Conservation (phyloP, 176 grass and related monocot species). For the Oryza rufipogon region DNA sequence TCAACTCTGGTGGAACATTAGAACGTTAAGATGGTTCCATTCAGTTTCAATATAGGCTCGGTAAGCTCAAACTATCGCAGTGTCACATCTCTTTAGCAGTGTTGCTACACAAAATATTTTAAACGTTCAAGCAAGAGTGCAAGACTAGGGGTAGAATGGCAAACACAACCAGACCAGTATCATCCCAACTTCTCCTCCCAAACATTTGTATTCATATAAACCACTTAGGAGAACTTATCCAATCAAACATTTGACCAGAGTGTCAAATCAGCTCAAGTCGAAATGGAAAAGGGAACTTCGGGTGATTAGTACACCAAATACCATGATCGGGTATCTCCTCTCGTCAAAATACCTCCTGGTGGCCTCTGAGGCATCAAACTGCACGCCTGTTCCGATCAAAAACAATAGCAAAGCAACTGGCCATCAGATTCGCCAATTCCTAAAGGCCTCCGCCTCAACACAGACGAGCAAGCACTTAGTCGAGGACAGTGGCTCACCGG, state of each 20-base stretch:
- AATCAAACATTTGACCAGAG: constrained; percentile 11
- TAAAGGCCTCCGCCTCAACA: not conserved
- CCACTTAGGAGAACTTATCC: not conserved
- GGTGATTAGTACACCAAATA: constrained; percentile 36
- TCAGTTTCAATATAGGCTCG: not conserved
- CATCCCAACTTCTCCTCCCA: not conserved
- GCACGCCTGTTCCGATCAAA: constrained; percentile 49
- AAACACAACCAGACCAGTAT: not conserved
- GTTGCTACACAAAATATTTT: not conserved
- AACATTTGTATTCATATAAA: not conserved
- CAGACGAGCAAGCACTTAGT: not conserved
- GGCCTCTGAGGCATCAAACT: constrained; percentile 75
- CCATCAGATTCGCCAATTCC: not conserved
- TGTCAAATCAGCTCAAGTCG: not conserved
- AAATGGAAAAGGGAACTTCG: constrained; percentile 20
- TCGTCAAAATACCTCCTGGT: constrained; percentile 77
- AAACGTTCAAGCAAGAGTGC: not conserved
- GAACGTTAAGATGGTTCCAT: not conserved
- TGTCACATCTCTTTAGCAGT: not conserved
- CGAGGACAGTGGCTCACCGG: constrained; percentile 41
- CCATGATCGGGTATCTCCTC: constrained; percentile 78
- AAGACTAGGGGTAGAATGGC: not conserved
- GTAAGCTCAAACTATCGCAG: not conserved
- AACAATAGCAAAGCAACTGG: not conserved
- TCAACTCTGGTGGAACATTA: not conserved